Evolutionary conservation across 345 rosid genomes (phyloP).

Genomic region (Hypericum perforatum): DNA sequence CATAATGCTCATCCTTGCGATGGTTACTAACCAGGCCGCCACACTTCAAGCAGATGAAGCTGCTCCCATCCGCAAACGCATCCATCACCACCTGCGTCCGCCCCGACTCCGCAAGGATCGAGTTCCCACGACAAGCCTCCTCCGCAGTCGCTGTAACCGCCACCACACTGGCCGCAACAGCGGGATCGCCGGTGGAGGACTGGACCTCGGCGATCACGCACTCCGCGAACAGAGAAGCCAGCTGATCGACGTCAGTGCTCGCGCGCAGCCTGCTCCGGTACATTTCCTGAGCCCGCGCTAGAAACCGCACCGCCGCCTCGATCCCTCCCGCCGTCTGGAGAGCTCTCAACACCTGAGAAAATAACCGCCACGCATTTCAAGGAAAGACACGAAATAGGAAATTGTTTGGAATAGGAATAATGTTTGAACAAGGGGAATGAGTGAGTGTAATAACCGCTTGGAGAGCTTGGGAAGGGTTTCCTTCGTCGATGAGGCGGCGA

Average conservation of each 20-base stretch:
- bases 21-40: slow-evolving; percentile 87
- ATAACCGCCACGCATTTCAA: not conserved
- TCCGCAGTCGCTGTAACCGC: slow-evolving; percentile 9
- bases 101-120: slow-evolving; percentile 75
- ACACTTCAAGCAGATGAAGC: slow-evolving; percentile 80
- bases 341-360: slow-evolving; percentile 74
- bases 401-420: no score
- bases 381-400: not conserved
- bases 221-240: slow-evolving; percentile 84
- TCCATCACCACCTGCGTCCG: slow-evolving; percentile 73
- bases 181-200: slow-evolving; percentile 36
- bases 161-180: slow-evolving; percentile 6
- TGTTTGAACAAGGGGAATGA: not conserved
- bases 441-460: slow-evolving; percentile 45
- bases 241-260: slow-evolving; percentile 52
- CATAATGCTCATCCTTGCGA: slow-evolving; percentile 83
- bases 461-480: slow-evolving; percentile 82
- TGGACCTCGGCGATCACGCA: slow-evolving; percentile 80
- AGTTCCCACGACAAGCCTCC: slow-evolving; percentile 38
- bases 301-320: slow-evolving; percentile 50
- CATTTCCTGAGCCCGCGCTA: slow-evolving; percentile 66
- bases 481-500: slow-evolving; percentile 60
- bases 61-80: slow-evolving; percentile 89
- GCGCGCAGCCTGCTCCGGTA: slow-evolving; percentile 46
- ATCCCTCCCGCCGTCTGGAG: slow-evolving; percentile 67